Evolutionary conservation across 1,284 basidiomycete genomes (phyloP).

Genomic region (Mycena sp.): DNA sequence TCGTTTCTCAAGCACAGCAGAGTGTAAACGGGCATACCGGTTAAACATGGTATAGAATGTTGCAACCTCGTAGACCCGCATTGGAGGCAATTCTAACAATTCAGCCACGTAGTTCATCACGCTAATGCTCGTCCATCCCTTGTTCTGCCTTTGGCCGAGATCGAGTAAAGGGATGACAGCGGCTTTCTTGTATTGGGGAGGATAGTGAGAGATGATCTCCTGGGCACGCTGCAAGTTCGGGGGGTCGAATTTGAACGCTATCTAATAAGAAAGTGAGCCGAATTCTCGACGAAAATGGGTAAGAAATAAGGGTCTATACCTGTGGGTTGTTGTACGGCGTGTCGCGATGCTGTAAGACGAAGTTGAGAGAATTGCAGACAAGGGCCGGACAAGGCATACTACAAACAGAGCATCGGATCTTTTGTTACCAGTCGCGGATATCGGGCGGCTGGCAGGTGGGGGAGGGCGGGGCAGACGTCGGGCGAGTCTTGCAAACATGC

Average conservation of each 20-base stretch:
- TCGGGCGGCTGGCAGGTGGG: conserved; percentile 45
- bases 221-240: conserved; percentile 88
- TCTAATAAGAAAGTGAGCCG: conserved; percentile 58
- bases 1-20: neutral
- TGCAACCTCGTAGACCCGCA: conserved; percentile 99
- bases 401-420: conserved; percentile 70
- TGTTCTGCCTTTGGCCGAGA: conserved; percentile 97
- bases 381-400: conserved; percentile 47
- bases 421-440: conserved; percentile 55
- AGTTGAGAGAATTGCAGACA: conserved; percentile 21
- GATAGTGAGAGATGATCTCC: conserved; percentile 93
- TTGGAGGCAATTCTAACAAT: conserved; percentile 93
- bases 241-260: conserved; percentile 88
- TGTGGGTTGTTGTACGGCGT: conserved; percentile 92
- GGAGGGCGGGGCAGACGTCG: conserved; percentile 40
- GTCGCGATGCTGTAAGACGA: conserved; percentile 83
- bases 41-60: conserved; percentile 99
- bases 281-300: neutral
- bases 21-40: conserved; percentile 59
- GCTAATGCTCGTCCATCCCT: conserved; percentile 98
- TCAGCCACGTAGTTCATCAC: conserved; percentile 99
- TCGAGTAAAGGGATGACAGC: conserved; percentile 98
- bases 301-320: conserved; percentile 48
- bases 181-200: conserved; percentile 97
- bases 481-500: conserved; percentile 42